Percentiles rank a stretch among this genome's conserved stretches.
These are phyloP conservation scores for Handroanthus guayacan DNA, from an alignment of 257 asterid genomes.

Conservation along the genomic window DNA sequence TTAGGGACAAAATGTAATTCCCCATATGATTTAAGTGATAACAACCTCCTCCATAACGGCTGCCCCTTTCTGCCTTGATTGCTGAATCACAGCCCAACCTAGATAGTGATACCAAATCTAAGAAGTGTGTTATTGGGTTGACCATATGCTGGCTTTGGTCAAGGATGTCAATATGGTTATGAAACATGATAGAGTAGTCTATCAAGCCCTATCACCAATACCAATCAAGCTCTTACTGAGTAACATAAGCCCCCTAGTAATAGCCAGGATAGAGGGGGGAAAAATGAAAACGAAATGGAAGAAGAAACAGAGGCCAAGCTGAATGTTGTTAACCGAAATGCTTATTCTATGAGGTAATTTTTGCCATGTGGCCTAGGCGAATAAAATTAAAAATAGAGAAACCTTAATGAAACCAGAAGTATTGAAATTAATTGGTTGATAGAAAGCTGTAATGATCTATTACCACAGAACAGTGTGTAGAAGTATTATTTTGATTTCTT, in stretches of 20 bases:
- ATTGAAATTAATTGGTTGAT: conserved; percentile 1
- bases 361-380: conserved; percentile 6
- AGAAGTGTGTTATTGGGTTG: no score
- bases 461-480: not conserved
- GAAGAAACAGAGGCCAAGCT: conserved; percentile 23
- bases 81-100: no score
- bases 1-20: no score
- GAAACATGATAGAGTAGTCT: no score
- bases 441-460: not conserved
- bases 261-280: not conserved
- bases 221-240: not conserved
- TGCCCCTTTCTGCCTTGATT: no score
- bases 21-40: no score
- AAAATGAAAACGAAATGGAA: not conserved
- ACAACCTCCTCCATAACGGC: no score
- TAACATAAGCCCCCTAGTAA: not conserved
- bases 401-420: not conserved
- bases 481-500: conserved; percentile 22
- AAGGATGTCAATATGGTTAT: no score
- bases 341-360: conserved; percentile 7
- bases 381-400: not conserved
- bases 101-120: no score
- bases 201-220: no score
- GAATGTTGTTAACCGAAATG: conserved; percentile 10
- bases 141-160: no score